phyloP scores from a whole-genome alignment of 768 basidiomycete genomes.

The Amanita polypyramis region DNA sequence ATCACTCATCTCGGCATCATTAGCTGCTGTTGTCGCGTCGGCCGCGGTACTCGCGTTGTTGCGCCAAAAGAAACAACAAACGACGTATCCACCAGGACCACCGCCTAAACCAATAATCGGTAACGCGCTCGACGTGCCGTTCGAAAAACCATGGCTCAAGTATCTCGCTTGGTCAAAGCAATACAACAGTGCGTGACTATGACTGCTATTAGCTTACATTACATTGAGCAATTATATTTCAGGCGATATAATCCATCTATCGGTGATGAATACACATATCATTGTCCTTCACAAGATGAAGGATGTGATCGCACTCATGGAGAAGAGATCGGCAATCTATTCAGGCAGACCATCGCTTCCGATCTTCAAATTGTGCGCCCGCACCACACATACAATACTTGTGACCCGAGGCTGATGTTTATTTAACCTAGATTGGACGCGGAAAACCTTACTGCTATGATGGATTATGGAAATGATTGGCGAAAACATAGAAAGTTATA shows the following conservation, averaged over 20 bases:
- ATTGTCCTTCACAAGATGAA: conserved; percentile 6
- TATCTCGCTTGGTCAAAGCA: not conserved
- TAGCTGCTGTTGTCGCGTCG: not conserved
- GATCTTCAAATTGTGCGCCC: conserved; percentile 13
- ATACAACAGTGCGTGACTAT: not conserved
- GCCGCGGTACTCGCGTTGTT: not conserved
- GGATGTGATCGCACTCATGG: conserved; percentile 8
- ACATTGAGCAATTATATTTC: no score
- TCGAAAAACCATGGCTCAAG: not conserved
- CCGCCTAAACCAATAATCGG: not conserved
- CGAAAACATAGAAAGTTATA: not conserved
- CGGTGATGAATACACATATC: not conserved
- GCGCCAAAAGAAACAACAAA: not conserved
- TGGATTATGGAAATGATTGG: not conserved
- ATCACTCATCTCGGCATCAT: no score
- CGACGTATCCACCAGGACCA: no score
- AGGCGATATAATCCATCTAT: conserved; percentile 7
- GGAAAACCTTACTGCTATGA: not conserved
- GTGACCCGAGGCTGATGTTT: not conserved
- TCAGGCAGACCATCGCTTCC: conserved; percentile 15
- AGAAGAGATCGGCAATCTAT: conserved; percentile 10
- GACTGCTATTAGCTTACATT: not conserved
- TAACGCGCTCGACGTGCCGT: not conserved
- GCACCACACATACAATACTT: not conserved
- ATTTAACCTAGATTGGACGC: not conserved